Percentiles rank a stretch among this genome's conserved stretches.
phyloP scores from a whole-genome alignment of 345 rosid species.

The Salix purpurea region DNA sequence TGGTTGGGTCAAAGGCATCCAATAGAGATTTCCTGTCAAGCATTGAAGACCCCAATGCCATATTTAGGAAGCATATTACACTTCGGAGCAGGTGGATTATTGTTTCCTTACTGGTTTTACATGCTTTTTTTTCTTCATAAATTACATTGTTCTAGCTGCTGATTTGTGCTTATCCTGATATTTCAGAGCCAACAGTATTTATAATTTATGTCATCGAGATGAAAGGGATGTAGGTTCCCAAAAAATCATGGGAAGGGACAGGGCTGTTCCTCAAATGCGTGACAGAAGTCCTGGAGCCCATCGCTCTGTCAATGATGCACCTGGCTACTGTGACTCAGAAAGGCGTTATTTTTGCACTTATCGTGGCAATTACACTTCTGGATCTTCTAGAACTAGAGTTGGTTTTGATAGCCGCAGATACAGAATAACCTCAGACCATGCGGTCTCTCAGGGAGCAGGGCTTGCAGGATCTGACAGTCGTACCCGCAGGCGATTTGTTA shows the following conservation, averaged over 20 bases:
- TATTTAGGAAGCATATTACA: not conserved
- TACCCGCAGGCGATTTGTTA: conserved; percentile 29
- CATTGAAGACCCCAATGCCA: conserved; percentile 16
- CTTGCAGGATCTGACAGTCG: conserved; percentile 32
- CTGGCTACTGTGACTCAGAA: conserved; percentile 29
- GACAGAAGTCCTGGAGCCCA: conserved; percentile 38
- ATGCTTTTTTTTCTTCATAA: not conserved
- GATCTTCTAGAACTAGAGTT: conserved; percentile 30
- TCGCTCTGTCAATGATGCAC: conserved; percentile 18
- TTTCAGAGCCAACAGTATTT: conserved; percentile 37
- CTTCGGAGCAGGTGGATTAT: conserved; percentile 40
- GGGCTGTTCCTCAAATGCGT: conserved; percentile 23
- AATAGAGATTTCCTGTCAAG: conserved; percentile 28
- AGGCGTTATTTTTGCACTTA: conserved; percentile 29
- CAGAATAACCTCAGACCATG: conserved; percentile 23
- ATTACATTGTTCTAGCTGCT: not conserved
- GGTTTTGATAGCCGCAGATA: conserved; percentile 24
- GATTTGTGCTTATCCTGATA: not conserved
- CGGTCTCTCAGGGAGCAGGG: conserved; percentile 17
- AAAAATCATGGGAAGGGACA: conserved; percentile 35
- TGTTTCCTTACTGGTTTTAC: not conserved
- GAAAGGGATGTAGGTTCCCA: conserved; percentile 29
- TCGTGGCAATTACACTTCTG: conserved; percentile 24
- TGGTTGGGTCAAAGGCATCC: conserved; percentile 19
- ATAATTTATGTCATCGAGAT: conserved; percentile 17